Base-by-base conservation (phyloP, 2,329 filamentous ascomycete genomes). In the Alternaria viburni region DNA sequence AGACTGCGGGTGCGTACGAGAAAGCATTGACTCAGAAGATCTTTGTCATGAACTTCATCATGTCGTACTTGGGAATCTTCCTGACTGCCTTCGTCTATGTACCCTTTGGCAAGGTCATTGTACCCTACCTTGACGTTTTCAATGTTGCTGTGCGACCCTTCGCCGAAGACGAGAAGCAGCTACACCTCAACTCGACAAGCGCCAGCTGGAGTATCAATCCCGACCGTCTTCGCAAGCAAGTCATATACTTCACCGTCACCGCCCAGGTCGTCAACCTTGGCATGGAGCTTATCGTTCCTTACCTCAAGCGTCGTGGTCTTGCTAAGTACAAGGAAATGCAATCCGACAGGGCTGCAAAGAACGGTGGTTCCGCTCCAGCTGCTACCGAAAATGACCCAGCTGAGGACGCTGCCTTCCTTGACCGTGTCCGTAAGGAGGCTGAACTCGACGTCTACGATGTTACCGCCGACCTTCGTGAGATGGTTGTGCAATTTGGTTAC, bases 1-100 rank as follows among this genome's bases (percentile, higher is more conserved):
- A 94, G 72, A 98, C 93, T 0, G 87, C 91, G 61, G 93, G 94
- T 69, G 90, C 90, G 13, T 91, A 97, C 73, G 89, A 97, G 64
- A 88, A 91, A 19, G 91, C 94, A 2, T 87, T 97, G 76, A 93
- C 96, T 0, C 90, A 92, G 62, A 99, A 99, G 83, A 91, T 97
- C 32, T 98, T 99, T 74, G 89, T 98, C 13, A 88, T 98, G 74
- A 97, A 97, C 83, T 97, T 97, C 81, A 95, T 98, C 81, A 97
- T 93, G 6, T 97, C 94, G 0, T 98, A 97, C 78, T 89, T 97
- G 56, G 92, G 93, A 1, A 90, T 77, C 51, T 90, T 97, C 75
- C 86, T 98, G 17, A 97, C 94, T 0, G 93, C 94, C 0, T 98
- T 97, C 71, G 89, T 97, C 66, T 98, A 97, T 74, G 92, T 97